These are phyloP conservation scores for Colletotrichum sp. DNA, from an alignment of 2,329 filamentous ascomycete species.

Conservation along the genomic window DNA sequence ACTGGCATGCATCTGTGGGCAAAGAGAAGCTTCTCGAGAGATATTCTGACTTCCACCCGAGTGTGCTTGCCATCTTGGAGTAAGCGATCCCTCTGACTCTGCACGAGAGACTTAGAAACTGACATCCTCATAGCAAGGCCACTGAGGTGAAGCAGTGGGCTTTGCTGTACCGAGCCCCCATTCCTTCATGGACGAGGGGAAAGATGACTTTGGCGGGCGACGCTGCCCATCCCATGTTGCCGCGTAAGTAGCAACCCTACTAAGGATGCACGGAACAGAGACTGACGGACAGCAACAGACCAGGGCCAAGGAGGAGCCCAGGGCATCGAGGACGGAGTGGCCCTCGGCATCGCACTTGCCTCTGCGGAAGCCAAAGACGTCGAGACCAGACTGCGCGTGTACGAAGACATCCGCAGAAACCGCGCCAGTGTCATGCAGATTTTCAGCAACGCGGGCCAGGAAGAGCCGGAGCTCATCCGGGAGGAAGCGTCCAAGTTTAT, in stretches of 20 bases:
- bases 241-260: constrained; percentile 27
- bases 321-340: constrained; percentile 38
- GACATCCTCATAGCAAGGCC: constrained; percentile 31
- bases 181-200: constrained; percentile 35
- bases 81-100: constrained; percentile 6
- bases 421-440: constrained; percentile 41
- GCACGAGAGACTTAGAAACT: not conserved
- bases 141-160: constrained; percentile 38
- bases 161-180: constrained; percentile 36
- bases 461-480: constrained; percentile 32
- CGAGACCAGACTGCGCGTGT: constrained; percentile 26
- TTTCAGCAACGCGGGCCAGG: constrained; percentile 41
- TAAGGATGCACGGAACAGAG: not conserved
- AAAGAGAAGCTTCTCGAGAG: constrained; percentile 30
- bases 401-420: constrained; percentile 28
- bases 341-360: constrained; percentile 32
- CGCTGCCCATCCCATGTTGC: constrained; percentile 42
- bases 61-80: constrained; percentile 30
- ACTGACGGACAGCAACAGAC: constrained; percentile 27
- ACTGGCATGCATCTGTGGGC: constrained; percentile 35
- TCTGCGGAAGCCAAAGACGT: constrained; percentile 25
- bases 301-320: constrained; percentile 43
- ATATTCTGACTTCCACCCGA: constrained; percentile 32
- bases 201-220: constrained; percentile 38
- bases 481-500: constrained; percentile 33